Base-by-base conservation (phyloP, 257 asterid genomes). In the Nicotiana otophora region DNA sequence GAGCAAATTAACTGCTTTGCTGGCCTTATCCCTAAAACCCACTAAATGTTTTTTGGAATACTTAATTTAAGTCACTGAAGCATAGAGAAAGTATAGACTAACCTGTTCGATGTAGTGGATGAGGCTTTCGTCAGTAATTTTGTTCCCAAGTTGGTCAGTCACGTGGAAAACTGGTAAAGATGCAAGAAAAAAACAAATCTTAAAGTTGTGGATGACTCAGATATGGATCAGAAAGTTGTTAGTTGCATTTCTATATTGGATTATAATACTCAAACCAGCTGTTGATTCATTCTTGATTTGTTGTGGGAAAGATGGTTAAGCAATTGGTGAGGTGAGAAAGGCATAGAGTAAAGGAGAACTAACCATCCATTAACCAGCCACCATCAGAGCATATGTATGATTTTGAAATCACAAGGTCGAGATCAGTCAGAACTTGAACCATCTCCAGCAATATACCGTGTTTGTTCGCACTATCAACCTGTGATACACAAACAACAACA, bases 301-400 rank as follows among this genome's bases (percentile, higher is more conserved):
- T 28, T 62, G 68, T 65, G 39, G 34, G n/a, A 16, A 80, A 62
- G 34, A 34, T 26, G 60, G 4, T 51, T 23, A 28, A 68, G 65
- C 16, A 34, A 70, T 39, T 70, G 58, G 78, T 70, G 64, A 53
- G 33, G 48, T 42, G 15, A 36, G 70, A 23, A 64, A 54, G 26
- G 26, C 26, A 23, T 23, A 23, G 26, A 0, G 26, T 23, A 23
- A 23, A 23, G 14, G 54, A 28, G 34, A 48, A 85, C 95, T 83
- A 39, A 95, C 99, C 99, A 87, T 95, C 98, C 98, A 95, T 95
- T 88, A 95, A 82, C 99, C 98, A 95, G 83, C 94, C 96, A 81
- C 99, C 99, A 81, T 95, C 99, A 12, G 99, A 94, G 65, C 93
- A 89, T 85, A 95, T 91, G 91, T 95, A 94, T 14, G 99, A 95